Conservation (phyloP, 805 yeast species). For the Yarrowia alimentaria region DNA sequence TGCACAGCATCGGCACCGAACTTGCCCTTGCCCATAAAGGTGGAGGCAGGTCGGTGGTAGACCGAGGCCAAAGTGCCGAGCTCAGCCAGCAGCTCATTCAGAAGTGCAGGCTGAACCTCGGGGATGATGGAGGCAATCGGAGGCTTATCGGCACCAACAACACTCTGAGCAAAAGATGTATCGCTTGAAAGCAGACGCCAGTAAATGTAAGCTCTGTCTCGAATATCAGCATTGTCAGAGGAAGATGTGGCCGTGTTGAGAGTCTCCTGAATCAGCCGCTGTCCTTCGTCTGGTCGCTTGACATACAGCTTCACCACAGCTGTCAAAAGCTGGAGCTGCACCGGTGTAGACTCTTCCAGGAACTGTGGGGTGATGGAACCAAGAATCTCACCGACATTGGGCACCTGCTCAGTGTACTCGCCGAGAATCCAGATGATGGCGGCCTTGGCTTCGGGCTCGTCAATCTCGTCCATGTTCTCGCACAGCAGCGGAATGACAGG, state of each 20-base stretch:
- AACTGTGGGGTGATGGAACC: conserved; percentile 49
- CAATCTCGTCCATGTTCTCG: conserved; percentile 50
- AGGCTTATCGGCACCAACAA: conserved; percentile 65
- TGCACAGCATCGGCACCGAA: conserved; percentile 45
- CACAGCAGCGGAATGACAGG: conserved; percentile 46
- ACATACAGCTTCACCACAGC: conserved; percentile 76
- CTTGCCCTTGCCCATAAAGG: conserved; percentile 52
- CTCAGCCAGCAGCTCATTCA: conserved; percentile 69
- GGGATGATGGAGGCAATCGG: conserved; percentile 71
- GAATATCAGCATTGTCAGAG: conserved; percentile 76
- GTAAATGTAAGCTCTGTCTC: conserved; percentile 84
- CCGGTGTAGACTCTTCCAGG: conserved; percentile 68
- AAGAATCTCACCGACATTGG: conserved; percentile 44
- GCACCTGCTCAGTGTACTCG: conserved; percentile 55
- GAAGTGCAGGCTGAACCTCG: conserved; percentile 62
- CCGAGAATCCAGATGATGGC: conserved; percentile 86
- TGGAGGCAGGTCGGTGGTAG: conserved; percentile 75
- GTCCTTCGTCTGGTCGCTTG: conserved; percentile 52
- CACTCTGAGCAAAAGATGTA: conserved; percentile 63
- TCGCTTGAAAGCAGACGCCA: conserved; percentile 85
- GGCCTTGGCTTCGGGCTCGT: conserved; percentile 75
- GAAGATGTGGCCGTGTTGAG: conserved; percentile 74
- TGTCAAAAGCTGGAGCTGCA: conserved; percentile 72
- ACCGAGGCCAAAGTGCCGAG: conserved; percentile 84
- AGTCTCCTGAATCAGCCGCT: conserved; percentile 74